Evolutionary conservation across 495 filamentous ascomycete species (phyloP).

Genomic region (Aspergillus baeticus): DNA sequence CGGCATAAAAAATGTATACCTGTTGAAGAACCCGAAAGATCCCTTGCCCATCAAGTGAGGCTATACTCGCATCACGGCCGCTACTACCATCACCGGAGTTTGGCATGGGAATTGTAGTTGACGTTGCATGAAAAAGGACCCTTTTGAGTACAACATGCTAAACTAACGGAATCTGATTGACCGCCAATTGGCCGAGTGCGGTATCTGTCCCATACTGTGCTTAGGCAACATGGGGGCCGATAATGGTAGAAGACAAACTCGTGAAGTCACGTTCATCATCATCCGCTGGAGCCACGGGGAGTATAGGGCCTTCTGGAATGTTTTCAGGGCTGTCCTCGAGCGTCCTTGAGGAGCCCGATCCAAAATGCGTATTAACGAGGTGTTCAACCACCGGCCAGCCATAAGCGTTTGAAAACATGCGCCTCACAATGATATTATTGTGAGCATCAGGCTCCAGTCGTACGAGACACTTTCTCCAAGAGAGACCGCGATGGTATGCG

Average conservation of each 20-base stretch:
- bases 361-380: conserved; percentile 89
- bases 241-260: neutral
- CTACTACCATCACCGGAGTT: too few relatives aligned
- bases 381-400: conserved; percentile 97
- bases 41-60: too few relatives aligned
- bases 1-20: too few relatives aligned
- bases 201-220: too few relatives aligned
- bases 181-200: too few relatives aligned
- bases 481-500: conserved; percentile 84
- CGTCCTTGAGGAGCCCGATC: conserved; percentile 57
- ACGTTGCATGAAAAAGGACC: too few relatives aligned
- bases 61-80: too few relatives aligned
- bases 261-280: neutral
- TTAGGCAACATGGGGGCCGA: neutral
- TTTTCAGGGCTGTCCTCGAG: conserved; percentile 46
- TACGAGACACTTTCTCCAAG: conserved; percentile 96
- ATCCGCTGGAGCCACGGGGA: neutral
- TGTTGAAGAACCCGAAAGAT: too few relatives aligned
- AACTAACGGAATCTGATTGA: too few relatives aligned
- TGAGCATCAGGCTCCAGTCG: conserved; percentile 95
- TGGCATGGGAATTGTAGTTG: too few relatives aligned
- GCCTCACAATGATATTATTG: conserved; percentile 95
- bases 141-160: too few relatives aligned
- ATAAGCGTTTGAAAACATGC: conserved; percentile 95
- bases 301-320: neutral